Evolutionary conservation across 129 eudicot species (phyloP).

Genomic region (Centrapalus pauciflorus): DNA sequence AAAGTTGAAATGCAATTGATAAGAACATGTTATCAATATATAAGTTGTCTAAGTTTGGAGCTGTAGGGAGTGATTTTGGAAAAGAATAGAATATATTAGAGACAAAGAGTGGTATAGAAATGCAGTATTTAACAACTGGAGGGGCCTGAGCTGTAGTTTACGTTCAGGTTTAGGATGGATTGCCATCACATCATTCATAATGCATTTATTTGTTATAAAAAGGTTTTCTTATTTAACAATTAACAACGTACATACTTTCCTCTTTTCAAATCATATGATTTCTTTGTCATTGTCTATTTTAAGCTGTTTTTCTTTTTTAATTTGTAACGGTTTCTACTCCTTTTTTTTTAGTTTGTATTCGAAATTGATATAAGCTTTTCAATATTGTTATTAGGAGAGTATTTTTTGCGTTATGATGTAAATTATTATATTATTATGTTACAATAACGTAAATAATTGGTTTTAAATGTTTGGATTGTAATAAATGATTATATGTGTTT

Average conservation of each 20-base stretch:
- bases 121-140: background rate
- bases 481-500: too few species aligned
- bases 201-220: conserved; percentile 14
- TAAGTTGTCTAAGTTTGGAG: background rate
- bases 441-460: too few species aligned
- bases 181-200: background rate
- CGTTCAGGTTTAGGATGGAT: background rate
- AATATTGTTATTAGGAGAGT: too few species aligned
- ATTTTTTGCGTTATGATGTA: too few species aligned
- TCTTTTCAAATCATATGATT: background rate
- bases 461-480: too few species aligned
- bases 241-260: conserved; percentile 4
- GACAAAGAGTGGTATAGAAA: background rate
- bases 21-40: too few species aligned
- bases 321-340: background rate
- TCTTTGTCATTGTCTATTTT: background rate
- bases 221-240: background rate
- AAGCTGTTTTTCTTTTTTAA: background rate
- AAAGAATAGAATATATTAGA: background rate
- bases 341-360: background rate
- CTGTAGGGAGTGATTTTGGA: background rate
- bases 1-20: background rate
- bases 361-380: too few species aligned
- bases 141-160: background rate
- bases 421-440: too few species aligned